Conservation (phyloP, 257 asterid species). For the Solanum bulbocastanum region DNA sequence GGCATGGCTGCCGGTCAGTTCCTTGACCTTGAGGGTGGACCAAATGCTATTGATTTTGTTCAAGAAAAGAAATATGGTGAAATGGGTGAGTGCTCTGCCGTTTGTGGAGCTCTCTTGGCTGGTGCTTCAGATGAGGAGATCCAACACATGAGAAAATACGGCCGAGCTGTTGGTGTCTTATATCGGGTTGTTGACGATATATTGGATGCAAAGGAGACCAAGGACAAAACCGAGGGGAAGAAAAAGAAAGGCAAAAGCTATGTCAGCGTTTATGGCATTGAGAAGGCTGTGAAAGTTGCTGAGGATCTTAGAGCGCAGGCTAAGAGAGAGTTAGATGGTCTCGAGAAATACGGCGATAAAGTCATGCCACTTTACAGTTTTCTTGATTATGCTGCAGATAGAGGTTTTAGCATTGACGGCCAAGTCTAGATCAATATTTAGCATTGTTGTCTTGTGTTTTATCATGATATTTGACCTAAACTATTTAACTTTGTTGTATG, state of each 20-base stretch:
- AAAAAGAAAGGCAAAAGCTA: constrained; percentile 55
- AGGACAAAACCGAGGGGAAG: constrained; percentile 5
- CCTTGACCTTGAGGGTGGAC: constrained; percentile 73
- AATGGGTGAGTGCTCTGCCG: constrained; percentile 95
- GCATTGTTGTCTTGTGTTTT: constrained; percentile 9
- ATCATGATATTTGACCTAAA: neutral
- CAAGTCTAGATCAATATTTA: constrained; percentile 1
- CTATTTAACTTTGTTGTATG: neutral
- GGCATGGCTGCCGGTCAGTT: constrained; percentile 98
- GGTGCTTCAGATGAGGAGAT: constrained; percentile 95
- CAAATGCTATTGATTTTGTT: constrained; percentile 59
- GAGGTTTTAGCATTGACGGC: constrained; percentile 44
- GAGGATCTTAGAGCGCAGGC: constrained; percentile 75
- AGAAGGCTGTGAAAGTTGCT: constrained; percentile 75
- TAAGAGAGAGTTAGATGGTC: constrained; percentile 51
- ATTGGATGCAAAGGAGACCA: constrained; percentile 32
- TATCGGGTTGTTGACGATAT: constrained; percentile 63
- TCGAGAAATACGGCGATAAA: constrained; percentile 71
- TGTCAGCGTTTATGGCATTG: constrained; percentile 73
- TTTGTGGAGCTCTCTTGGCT: constrained; percentile 72
- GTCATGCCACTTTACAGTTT: constrained; percentile 71
- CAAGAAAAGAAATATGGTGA: constrained; percentile 89
- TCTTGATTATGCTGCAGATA: constrained; percentile 84
- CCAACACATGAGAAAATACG: constrained; percentile 40
- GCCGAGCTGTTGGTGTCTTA: constrained; percentile 48